Percentiles rank a stretch among this genome's conserved stretches.
Evolutionary conservation across 2,329 filamentous ascomycete genomes (phyloP).

Genomic region (Ceratocystis albifundus): DNA sequence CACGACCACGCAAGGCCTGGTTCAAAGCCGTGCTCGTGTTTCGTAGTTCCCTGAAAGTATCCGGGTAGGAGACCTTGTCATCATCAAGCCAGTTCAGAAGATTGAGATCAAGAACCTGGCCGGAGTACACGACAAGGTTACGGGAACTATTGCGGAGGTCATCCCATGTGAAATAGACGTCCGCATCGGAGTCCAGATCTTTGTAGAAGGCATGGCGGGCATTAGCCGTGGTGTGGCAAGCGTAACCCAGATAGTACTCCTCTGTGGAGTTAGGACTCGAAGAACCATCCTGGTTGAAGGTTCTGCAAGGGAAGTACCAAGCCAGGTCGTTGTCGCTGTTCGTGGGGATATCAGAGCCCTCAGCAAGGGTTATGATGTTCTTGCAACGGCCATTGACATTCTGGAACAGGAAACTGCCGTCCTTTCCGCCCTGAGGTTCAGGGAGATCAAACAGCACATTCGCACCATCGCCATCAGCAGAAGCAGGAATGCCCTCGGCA

Average conservation of each 20-base stretch:
- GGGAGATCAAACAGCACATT: slow-evolving; percentile 85
- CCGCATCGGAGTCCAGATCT: slow-evolving; percentile 54
- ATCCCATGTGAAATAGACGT: slow-evolving; percentile 94
- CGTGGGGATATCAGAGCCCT: slow-evolving; percentile 66
- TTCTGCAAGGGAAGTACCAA: slow-evolving; percentile 93
- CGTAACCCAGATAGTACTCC: slow-evolving; percentile 71
- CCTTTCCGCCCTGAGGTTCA: slow-evolving; percentile 70
- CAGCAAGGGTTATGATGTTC: slow-evolving; percentile 62
- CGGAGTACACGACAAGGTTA: slow-evolving; percentile 89
- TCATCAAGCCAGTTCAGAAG: slow-evolving; percentile 84
- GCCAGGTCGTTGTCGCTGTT: slow-evolving; percentile 62
- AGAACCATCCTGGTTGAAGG: slow-evolving; percentile 90
- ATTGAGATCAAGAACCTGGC: slow-evolving; percentile 81
- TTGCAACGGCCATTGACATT: slow-evolving; percentile 98
- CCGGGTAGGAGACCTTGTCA: slow-evolving; percentile 62
- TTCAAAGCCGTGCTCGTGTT: slow-evolving; percentile 51
- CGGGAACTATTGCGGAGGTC: slow-evolving; percentile 81
- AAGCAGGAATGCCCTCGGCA: slow-evolving; percentile 61
- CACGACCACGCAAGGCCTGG: slow-evolving; percentile 61
- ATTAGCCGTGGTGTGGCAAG: slow-evolving; percentile 66
- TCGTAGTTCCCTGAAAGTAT: slow-evolving; percentile 68
- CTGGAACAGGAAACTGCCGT: slow-evolving; percentile 95
- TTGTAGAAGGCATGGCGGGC: slow-evolving; percentile 67
- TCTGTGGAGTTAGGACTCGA: slow-evolving; percentile 60
- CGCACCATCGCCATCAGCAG: slow-evolving; percentile 39